These are phyloP conservation scores for Wickerhamiella shivajii DNA, from an alignment of 805 yeast genomes.

Conservation along the genomic window DNA sequence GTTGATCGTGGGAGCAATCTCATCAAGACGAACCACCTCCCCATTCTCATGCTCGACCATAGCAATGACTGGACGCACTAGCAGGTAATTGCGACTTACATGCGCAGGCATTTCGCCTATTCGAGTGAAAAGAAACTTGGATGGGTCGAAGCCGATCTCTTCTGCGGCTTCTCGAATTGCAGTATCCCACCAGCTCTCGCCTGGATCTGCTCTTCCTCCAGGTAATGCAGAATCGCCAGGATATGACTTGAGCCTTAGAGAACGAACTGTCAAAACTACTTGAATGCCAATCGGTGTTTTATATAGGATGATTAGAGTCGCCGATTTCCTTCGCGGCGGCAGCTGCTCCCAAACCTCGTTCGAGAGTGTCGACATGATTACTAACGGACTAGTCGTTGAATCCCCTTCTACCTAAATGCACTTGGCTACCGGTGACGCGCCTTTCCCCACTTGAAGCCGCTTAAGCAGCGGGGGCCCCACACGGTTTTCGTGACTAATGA, in stretches of 20 bases:
- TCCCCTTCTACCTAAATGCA: too few species aligned
- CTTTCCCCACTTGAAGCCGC: too few species aligned
- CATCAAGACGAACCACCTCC: slow-evolving; percentile 4
- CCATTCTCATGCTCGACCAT: not conserved
- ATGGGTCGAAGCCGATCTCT: slow-evolving; percentile 9
- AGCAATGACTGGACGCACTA: slow-evolving; percentile 8
- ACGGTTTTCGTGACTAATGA: too few species aligned
- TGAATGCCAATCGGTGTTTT: slow-evolving; percentile 4
- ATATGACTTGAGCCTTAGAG: slow-evolving; percentile 4
- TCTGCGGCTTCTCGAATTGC: slow-evolving; percentile 9
- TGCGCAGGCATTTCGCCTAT: slow-evolving; percentile 9
- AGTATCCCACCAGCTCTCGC: slow-evolving; percentile 11
- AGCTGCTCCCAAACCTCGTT: too few species aligned
- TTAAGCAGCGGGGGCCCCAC: too few species aligned
- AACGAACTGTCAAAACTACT: slow-evolving; percentile 8
- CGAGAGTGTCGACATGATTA: too few species aligned
- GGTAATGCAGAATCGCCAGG: slow-evolving; percentile 11
- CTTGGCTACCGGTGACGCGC: too few species aligned
- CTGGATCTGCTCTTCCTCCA: slow-evolving; percentile 9
- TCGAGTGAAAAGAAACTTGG: not conserved
- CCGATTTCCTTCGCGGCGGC: too few species aligned
- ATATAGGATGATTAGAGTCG: slow-evolving; percentile 9
- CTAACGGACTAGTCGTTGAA: too few species aligned
- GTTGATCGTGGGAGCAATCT: slow-evolving; percentile 8
- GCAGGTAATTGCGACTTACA: slow-evolving; percentile 6